These are phyloP conservation scores for Puya raimondii DNA, from an alignment of 176 grass and related monocot genomes.

Conservation along the genomic window DNA sequence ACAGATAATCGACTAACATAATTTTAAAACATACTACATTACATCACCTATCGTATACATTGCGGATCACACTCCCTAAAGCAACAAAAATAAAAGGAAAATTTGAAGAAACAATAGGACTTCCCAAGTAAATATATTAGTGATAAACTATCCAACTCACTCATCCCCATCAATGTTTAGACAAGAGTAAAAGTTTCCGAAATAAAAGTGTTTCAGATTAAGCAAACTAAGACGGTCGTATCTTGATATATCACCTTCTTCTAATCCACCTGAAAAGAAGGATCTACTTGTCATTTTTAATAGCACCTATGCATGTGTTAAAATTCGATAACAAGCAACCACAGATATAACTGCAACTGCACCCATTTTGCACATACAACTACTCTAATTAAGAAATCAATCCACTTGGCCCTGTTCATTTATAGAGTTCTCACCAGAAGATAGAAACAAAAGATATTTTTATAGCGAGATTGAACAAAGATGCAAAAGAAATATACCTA, in stretches of 20 bases:
- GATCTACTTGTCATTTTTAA: too few relatives aligned
- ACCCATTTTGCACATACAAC: neutral
- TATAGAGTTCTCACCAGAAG: neutral
- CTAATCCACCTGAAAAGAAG: too few relatives aligned
- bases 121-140: too few relatives aligned
- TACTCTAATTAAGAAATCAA: neutral
- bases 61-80: neutral
- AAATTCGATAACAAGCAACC: neutral
- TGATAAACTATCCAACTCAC: too few relatives aligned
- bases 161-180: too few relatives aligned
- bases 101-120: neutral
- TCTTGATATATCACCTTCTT: too few relatives aligned
- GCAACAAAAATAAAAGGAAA: neutral
- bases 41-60: neutral
- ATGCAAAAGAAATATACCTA: conserved; percentile 32
- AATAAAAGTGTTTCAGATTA: too few relatives aligned
- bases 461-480: neutral
- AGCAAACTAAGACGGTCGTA: too few relatives aligned
- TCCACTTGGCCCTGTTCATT: neutral
- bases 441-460: neutral
- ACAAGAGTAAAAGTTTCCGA: too few relatives aligned
- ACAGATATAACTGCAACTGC: neutral
- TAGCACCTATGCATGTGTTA: too few relatives aligned
- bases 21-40: neutral
- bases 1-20: neutral